phyloP scores from a whole-genome alignment of 1,284 basidiomycete genomes.

The Coniophora puteana region DNA sequence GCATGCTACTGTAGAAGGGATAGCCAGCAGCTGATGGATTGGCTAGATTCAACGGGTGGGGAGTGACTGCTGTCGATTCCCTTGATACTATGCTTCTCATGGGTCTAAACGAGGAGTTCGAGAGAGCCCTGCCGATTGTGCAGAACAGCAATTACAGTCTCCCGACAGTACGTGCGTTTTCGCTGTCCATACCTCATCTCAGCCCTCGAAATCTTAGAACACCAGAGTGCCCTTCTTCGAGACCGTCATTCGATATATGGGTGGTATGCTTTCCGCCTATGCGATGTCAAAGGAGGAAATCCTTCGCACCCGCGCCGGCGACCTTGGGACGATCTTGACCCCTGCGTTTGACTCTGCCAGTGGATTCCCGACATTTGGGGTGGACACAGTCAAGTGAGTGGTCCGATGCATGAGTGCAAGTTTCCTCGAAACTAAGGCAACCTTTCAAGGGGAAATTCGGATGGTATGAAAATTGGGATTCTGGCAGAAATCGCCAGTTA shows the following conservation, averaged over 20 bases:
- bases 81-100: conserved; percentile 90
- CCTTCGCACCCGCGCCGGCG: conserved; percentile 46
- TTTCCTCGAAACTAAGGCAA: neutral
- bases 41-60: conserved; percentile 82
- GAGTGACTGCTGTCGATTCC: conserved; percentile 77
- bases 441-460: neutral
- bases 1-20: neutral
- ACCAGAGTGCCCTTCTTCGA: conserved; percentile 70
- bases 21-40: neutral
- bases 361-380: conserved; percentile 45
- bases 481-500: conserved; percentile 55
- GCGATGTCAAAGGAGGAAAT: conserved; percentile 56
- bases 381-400: conserved; percentile 47
- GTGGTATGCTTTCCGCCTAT: conserved; percentile 80
- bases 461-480: conserved; percentile 32
- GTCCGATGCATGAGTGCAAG: neutral
- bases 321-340: conserved; percentile 47
- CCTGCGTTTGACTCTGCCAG: conserved; percentile 47
- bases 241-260: conserved; percentile 85
- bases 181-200: neutral
- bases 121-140: conserved; percentile 69
- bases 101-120: conserved; percentile 78
- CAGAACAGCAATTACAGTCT: conserved; percentile 60
- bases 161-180: conserved; percentile 24
- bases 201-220: conserved; percentile 21